Base-by-base conservation (phyloP, 495 filamentous ascomycete species). In the Clavariopsis aquatica region DNA sequence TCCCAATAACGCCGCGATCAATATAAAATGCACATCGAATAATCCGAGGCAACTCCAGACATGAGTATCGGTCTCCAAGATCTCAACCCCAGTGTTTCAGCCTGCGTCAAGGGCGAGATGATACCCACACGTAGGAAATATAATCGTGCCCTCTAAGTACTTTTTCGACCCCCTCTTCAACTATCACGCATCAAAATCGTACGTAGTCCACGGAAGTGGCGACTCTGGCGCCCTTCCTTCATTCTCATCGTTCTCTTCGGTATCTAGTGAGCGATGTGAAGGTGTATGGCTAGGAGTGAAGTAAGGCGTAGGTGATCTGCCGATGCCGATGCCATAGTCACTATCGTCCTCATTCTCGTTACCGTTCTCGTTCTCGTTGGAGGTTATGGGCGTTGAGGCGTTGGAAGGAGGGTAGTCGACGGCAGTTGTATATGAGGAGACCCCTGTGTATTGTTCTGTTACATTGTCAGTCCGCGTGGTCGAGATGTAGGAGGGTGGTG, bases 251-350 rank as follows among this genome's bases (percentile, higher is more conserved):
- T 54, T 17, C 15, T 49, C 51, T n/a, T 61, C 31, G 19, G 29
- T 24, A 2, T 34, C 52, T 9, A 34, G 4, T 2, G 58, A 68
- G 15, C 23, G 58, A 19, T 62, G 64, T 1, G 51, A 54, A 47
- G 64, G 64, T 8, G 64, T 62, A 23, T 57, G 31, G 34, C 58
- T 68, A 13, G 64, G 64, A 20, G 57, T 57, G 51, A 55, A 66
- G 28, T 56, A 60, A 10, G 57, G 51, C 2, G 49, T 60, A 29
- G 31, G 20, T 28, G 2, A 19, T 23, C 13, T n/a, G 10, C 17
- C 1, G n/a, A n/a, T n/a, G n/a, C n/a, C n/a, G n/a, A n/a, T n/a
- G n/a, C n/a, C n/a, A n/a, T n/a, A n/a, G n/a, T n/a, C 53, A 3
- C 46, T 23, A 20, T 53, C 17, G 12, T 22, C 38, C 26, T n/a